Conservation (phyloP, 2,329 filamentous ascomycete species). For the Aspergillus vadensis region DNA sequence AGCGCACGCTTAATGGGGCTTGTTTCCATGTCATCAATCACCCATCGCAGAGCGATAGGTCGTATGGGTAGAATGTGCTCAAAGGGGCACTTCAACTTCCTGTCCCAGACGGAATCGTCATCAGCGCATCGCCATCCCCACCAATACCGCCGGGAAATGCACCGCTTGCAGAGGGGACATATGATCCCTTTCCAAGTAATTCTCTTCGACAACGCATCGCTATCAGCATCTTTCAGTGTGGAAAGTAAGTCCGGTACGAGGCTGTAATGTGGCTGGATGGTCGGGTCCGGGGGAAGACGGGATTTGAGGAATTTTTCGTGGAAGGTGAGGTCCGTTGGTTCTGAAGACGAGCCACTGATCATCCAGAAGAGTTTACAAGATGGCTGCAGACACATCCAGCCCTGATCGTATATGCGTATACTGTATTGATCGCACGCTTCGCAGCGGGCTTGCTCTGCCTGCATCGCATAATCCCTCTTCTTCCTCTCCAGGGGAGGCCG, state of each 20-base stretch:
- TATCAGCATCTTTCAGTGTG: conserved; percentile 38
- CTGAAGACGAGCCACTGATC: conserved; percentile 35
- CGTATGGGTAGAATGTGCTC: conserved; percentile 33
- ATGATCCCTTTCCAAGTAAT: conserved; percentile 65
- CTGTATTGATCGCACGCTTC: conserved; percentile 42
- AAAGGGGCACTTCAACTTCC: conserved; percentile 50
- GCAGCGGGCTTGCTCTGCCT: conserved; percentile 39
- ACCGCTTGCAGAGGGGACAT: conserved; percentile 65
- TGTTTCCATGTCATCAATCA: conserved; percentile 36
- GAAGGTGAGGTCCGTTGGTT: conserved; percentile 49
- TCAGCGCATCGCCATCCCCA: conserved; percentile 60
- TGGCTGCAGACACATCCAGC: conserved; percentile 62
- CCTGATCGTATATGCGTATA: conserved; percentile 42
- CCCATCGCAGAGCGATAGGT: conserved; percentile 33
- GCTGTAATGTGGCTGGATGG: conserved; percentile 38
- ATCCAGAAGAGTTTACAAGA: conserved; percentile 60
- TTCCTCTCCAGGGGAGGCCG: conserved; percentile 25
- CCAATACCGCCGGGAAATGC: conserved; percentile 64
- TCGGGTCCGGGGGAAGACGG: conserved; percentile 48
- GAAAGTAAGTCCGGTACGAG: conserved; percentile 46
- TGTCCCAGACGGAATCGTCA: too few relatives aligned
- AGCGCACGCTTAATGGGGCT: conserved; percentile 29
- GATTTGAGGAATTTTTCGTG: conserved; percentile 60
- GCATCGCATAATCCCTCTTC: conserved; percentile 29
- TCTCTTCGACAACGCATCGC: conserved; percentile 51